Evolutionary conservation across 2,329 filamentous ascomycete species (phyloP).

Genomic region (Fusarium cicatricum): DNA sequence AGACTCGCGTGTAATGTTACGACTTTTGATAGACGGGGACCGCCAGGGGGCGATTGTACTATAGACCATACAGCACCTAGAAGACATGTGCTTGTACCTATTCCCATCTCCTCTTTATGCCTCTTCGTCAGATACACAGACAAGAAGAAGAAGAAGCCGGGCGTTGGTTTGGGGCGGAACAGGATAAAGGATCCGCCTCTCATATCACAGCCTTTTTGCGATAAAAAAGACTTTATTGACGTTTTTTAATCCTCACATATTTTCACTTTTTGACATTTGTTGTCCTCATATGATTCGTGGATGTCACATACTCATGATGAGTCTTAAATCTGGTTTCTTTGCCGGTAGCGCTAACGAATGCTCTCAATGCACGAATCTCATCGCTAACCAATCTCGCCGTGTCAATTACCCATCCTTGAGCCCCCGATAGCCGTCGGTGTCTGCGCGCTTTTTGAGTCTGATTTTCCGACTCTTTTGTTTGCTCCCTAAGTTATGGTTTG

Average conservation of each 20-base stretch:
- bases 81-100: constrained; percentile 47
- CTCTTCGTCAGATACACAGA: constrained; percentile 29
- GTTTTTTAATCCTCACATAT: constrained; percentile 6
- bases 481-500: constrained; percentile 17
- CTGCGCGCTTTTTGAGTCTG: constrained; percentile 16
- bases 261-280: background rate
- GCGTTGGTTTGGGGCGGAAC: constrained; percentile 35
- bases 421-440: constrained; percentile 8
- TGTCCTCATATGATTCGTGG: background rate
- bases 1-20: constrained; percentile 47
- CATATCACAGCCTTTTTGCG: constrained; percentile 19
- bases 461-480: background rate
- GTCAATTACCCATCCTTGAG: constrained; percentile 7
- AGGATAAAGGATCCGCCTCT: constrained; percentile 25
- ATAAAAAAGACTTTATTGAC: constrained; percentile 12
- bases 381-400: constrained; percentile 14
- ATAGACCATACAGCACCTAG: constrained; percentile 49
- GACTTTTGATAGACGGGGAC: constrained; percentile 48
- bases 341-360: no score
- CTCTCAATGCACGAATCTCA: background rate
- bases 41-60: constrained; percentile 48
- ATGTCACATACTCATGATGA: no score
- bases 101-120: constrained; percentile 48
- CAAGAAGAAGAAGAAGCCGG: constrained; percentile 21
- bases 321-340: no score